A percentile compares a stretch with the other conserved stretches of the same genome.
Conservation (phyloP, 2,329 filamentous ascomycete genomes). For the Eutypa lata region DNA sequence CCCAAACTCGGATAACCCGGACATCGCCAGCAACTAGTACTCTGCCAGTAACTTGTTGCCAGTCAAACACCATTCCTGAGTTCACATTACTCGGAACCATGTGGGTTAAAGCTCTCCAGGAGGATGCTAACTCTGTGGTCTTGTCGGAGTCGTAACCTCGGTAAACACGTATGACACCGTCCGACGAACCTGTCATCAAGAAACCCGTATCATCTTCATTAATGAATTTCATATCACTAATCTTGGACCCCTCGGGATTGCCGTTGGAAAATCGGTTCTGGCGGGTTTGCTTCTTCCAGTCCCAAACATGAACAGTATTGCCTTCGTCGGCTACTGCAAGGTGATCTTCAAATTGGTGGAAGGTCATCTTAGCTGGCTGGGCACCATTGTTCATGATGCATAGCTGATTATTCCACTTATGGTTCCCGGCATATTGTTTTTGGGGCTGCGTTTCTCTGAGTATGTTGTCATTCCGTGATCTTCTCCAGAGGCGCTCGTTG, state of each 20-base stretch:
- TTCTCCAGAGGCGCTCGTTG: slow-evolving; percentile 89
- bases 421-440: slow-evolving; percentile 81
- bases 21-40: slow-evolving; percentile 96
- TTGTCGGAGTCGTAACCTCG: slow-evolving; percentile 80
- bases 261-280: slow-evolving; percentile 89
- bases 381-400: slow-evolving; percentile 85
- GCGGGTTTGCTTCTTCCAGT: slow-evolving; percentile 76
- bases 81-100: slow-evolving; percentile 92
- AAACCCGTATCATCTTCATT: slow-evolving; percentile 97
- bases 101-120: slow-evolving; percentile 89
- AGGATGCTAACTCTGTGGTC: slow-evolving; percentile 79
- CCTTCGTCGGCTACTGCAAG: slow-evolving; percentile 89
- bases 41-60: slow-evolving; percentile 96
- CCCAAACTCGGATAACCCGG: slow-evolving; percentile 93
- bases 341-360: slow-evolving; percentile 97
- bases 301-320: slow-evolving; percentile 89
- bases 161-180: slow-evolving; percentile 91
- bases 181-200: slow-evolving; percentile 90
- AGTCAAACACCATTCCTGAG: slow-evolving; percentile 94
- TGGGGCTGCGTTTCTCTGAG: slow-evolving; percentile 89
- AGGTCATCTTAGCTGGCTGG: slow-evolving; percentile 89
- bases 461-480: slow-evolving; percentile 88
- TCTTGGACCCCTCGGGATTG: slow-evolving; percentile 85
- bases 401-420: slow-evolving; percentile 77
- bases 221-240: slow-evolving; percentile 94